Base-by-base conservation (phyloP, 441 rosid species). In the Adansonia gregorii region DNA sequence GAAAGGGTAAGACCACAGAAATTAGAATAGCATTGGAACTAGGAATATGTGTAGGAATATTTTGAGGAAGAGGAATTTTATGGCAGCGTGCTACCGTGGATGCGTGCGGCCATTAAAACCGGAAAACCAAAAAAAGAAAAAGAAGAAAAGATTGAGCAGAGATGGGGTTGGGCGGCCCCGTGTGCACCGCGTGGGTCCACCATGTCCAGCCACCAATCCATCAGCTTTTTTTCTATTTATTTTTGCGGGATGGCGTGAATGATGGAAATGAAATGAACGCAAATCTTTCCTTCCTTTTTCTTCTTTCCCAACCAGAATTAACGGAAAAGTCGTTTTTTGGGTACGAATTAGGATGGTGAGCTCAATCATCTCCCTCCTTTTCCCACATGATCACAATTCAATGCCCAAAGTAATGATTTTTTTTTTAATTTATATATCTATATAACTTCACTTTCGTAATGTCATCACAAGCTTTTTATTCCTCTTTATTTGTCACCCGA, bases 131-230 rank as follows among this genome's bases (percentile, higher is more conserved):
- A 20, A 43, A 43, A 43, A 41, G 5, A 35, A 35, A 35, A 27
- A 27, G 2, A 27, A n/a, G 7, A 19, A 55, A 41, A 20, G 51
- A 65, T 66, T 66, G 12, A 10, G 72, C 12, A 7, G 10, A 51
- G 20, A 24, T 11, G n/a, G 55, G 56, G 3, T 52, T 14, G 59
- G 59, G 58, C 45, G 59, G 43, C 41, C 73, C 58, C 73, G 35
- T 10, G 71, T 67, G 54, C 31, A 67, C 17, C 55, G 55, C 39
- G 72, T 67, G 72, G 56, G 56, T 61, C 56, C 72, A 45, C n/a
- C 8, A 27, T 61, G 11, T 9, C 72, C 72, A 22, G 41, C 41
- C 41, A 35, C 41, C 41, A 35, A 2, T 35, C 70, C 41, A 22
- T 49, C 73, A 69, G 73, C 59, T 49, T 8, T 49, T 22, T 20